Conservation (phyloP, 139 green algal genomes). For the Desmodesmus armatus region DNA sequence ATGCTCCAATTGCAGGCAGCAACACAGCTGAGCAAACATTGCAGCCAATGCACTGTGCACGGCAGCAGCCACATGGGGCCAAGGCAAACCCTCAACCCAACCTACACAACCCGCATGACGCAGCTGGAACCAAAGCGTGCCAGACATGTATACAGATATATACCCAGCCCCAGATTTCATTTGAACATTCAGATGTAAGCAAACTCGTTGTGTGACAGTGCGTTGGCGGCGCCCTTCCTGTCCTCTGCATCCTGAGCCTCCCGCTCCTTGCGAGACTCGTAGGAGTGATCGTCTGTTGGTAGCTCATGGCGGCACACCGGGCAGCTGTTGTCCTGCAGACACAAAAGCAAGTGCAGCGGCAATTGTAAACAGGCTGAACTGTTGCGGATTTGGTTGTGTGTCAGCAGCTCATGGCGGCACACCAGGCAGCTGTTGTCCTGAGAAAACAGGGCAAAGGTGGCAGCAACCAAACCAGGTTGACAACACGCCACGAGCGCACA, state of each 20-base stretch:
- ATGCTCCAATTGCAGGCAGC: too few relatives aligned
- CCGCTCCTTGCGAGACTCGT: slow-evolving; percentile 83
- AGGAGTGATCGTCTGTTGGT: slow-evolving; percentile 66
- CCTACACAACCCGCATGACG: too few relatives aligned
- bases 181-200: slow-evolving; percentile 74
- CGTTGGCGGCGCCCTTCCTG: slow-evolving; percentile 70
- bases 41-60: too few relatives aligned
- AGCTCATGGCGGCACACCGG: slow-evolving; percentile 66
- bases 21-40: too few relatives aligned
- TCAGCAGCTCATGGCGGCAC: slow-evolving; percentile 52
- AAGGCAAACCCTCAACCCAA: too few relatives aligned
- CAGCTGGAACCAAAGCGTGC: too few relatives aligned
- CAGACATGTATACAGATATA: too few relatives aligned
- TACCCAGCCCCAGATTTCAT: too few relatives aligned
- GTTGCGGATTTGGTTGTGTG: slow-evolving; percentile 58
- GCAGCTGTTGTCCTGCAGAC: slow-evolving; percentile 81
- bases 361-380: not conserved
- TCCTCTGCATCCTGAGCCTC: slow-evolving; percentile 69
- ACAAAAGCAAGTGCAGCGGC: slow-evolving; percentile 64
- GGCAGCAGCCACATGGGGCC: too few relatives aligned
- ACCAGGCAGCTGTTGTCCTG: slow-evolving; percentile 84
- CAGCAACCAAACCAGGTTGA: too few relatives aligned
- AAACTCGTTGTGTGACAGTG: slow-evolving; percentile 82
- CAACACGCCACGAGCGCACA: too few relatives aligned
- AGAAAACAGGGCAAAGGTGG: slow-evolving; percentile 69